Conservation (phyloP, 768 basidiomycete genomes). For the Boletus rex-veris region DNA sequence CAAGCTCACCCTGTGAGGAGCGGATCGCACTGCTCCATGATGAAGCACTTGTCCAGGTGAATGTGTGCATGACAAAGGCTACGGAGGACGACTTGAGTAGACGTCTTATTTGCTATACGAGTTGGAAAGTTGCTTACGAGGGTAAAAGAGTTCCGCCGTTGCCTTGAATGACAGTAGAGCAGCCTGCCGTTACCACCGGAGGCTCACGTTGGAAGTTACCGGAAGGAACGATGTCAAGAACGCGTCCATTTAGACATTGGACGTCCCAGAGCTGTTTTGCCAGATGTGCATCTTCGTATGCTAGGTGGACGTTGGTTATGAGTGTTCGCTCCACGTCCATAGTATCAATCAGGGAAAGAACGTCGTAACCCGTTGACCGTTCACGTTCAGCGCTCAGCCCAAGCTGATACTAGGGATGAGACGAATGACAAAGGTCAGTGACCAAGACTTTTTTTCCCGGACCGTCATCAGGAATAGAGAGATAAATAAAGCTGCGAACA, state of each 20-base stretch:
- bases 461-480: no score
- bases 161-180: conserved; percentile 18
- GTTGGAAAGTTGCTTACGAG: conserved; percentile 22
- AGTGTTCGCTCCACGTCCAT: conserved; percentile 6
- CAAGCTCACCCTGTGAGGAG: conserved; percentile 48
- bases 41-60: conserved; percentile 68
- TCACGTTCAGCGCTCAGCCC: not conserved
- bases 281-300: conserved; percentile 25
- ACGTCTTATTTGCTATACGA: conserved; percentile 15
- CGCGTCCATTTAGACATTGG: conserved; percentile 28
- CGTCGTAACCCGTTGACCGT: no score
- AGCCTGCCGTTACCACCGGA: not conserved
- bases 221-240: conserved; percentile 22
- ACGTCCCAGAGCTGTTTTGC: conserved; percentile 33
- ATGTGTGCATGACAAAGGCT: conserved; percentile 61
- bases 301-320: conserved; percentile 30
- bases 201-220: not conserved
- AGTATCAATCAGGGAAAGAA: not conserved
- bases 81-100: not conserved
- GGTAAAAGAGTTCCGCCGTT: conserved; percentile 31
- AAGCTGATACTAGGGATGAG: not conserved
- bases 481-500: not conserved
- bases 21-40: conserved; percentile 51
- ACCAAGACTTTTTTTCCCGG: no score
- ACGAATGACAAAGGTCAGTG: no score